Evolutionary conservation across 2,329 filamentous ascomycete genomes (phyloP).

Genomic region (Orbilia ellipsospora): DNA sequence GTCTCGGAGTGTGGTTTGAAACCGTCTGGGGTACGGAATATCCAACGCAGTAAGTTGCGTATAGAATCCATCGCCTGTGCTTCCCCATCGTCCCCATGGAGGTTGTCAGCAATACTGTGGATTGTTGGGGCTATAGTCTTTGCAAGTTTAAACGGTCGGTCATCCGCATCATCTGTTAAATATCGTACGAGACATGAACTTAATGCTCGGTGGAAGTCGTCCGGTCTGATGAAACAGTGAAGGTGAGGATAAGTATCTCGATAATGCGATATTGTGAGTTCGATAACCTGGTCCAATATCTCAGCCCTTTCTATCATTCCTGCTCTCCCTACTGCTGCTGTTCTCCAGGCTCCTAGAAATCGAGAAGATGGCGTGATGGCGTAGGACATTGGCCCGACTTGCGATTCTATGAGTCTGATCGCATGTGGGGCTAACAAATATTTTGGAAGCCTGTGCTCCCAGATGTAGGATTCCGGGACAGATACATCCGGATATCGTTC

Average conservation of each 20-base stretch:
- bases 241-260: not conserved
- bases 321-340: not conserved
- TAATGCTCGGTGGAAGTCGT: not conserved
- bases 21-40: not conserved
- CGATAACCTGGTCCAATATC: not conserved
- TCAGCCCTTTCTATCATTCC: not conserved
- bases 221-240: not conserved
- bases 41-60: not conserved
- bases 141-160: not conserved
- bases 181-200: not conserved
- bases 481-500: slow-evolving; percentile 3
- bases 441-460: not conserved
- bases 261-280: not conserved
- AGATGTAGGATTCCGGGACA: not conserved
- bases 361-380: not conserved
- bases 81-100: not conserved
- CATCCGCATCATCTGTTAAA: not conserved
- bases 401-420: not conserved
- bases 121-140: no score
- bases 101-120: not conserved
- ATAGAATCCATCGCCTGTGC: not conserved
- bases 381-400: not conserved
- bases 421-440: not conserved
- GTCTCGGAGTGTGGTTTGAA: not conserved
- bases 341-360: not conserved